Conservation (phyloP, 2,329 filamentous ascomycete species). For the Verticillium longisporum region DNA sequence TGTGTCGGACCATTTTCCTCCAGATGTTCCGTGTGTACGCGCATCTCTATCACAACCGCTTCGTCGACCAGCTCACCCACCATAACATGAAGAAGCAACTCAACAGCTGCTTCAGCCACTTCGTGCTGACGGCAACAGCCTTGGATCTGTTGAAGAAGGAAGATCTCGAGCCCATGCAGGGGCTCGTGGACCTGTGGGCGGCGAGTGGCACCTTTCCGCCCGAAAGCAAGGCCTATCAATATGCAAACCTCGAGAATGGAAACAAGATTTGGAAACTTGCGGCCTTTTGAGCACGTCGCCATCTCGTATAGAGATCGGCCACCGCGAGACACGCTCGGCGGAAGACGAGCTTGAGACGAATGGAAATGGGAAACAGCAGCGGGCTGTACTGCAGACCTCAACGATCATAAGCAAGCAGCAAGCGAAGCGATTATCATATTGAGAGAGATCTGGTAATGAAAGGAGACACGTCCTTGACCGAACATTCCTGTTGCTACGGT, state of each 20-base stretch:
- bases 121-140: slow-evolving; percentile 60
- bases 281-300: neutral
- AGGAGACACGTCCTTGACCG: no score
- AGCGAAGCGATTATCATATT: no score
- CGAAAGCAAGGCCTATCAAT: slow-evolving; percentile 46
- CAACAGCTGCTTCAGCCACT: slow-evolving; percentile 69
- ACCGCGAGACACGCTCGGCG: neutral
- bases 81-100: slow-evolving; percentile 61
- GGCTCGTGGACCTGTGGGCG: slow-evolving; percentile 72
- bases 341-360: no score
- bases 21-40: slow-evolving; percentile 90
- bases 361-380: no score
- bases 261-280: slow-evolving; percentile 14
- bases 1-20: slow-evolving; percentile 76
- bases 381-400: no score
- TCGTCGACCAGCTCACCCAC: slow-evolving; percentile 64
- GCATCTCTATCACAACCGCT: slow-evolving; percentile 85
- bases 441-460: no score
- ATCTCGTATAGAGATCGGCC: neutral
- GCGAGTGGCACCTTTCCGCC: slow-evolving; percentile 68
- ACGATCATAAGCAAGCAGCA: no score
- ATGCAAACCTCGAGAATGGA: slow-evolving; percentile 41
- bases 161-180: slow-evolving; percentile 78
- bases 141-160: slow-evolving; percentile 66
- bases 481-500: no score